Conservation (phyloP, 768 basidiomycete genomes). For the Collybiopsis confluens region DNA sequence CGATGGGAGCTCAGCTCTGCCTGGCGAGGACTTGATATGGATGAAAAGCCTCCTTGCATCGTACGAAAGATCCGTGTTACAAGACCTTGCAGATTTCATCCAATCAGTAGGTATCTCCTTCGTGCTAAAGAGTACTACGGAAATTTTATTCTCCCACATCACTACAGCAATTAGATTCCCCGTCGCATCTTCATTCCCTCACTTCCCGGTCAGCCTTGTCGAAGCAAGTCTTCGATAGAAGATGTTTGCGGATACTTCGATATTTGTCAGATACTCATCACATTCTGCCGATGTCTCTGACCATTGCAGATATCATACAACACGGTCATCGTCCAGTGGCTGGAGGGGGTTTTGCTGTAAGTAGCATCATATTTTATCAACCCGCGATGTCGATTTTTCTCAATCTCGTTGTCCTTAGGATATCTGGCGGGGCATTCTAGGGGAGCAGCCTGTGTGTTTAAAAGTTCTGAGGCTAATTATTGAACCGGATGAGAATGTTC, state of each 20-base stretch:
- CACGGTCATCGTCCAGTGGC: slow-evolving; percentile 11
- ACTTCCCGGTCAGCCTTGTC: too few species aligned
- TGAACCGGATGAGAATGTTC: background rate
- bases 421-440: background rate
- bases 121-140: too few species aligned
- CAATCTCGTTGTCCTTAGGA: background rate
- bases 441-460: background rate
- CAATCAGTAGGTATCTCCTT: too few species aligned
- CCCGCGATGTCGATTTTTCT: background rate
- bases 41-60: too few species aligned
- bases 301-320: slow-evolving; percentile 13
- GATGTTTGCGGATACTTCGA: background rate
- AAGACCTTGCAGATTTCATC: too few species aligned
- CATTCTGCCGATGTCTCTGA: slow-evolving; percentile 19
- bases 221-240: background rate
- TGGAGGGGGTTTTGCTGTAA: slow-evolving; percentile 26
- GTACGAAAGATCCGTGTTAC: too few species aligned
- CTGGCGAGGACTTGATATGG: too few species aligned
- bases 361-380: background rate
- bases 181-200: too few species aligned
- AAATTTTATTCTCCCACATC: too few species aligned
- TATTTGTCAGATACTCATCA: background rate
- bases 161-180: too few species aligned
- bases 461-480: slow-evolving; percentile 3
- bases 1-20: too few species aligned